Conservation (phyloP, 345 rosid genomes). For the Kandelia obovata region DNA sequence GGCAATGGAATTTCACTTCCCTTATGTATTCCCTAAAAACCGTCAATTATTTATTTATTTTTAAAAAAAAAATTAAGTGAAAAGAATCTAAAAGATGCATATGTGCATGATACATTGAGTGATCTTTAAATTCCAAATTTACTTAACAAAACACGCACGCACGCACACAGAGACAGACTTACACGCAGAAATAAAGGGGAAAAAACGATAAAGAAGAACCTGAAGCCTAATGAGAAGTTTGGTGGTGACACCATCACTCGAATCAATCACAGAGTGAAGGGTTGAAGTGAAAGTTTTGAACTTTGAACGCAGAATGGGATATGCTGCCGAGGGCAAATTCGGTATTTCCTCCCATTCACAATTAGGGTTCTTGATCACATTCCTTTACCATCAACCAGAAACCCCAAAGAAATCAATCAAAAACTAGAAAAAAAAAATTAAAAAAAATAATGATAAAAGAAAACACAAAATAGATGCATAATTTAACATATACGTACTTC, state of each 20-base stretch:
- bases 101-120: too few relatives aligned
- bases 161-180: too few relatives aligned
- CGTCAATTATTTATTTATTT: background rate
- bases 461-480: background rate
- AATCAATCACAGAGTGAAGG: constrained; percentile 62
- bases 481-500: constrained; percentile 43
- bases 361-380: constrained; percentile 67
- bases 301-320: constrained; percentile 62
- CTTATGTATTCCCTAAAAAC: background rate
- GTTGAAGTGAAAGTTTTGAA: constrained; percentile 77
- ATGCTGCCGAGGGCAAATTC: constrained; percentile 64
- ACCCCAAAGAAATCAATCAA: background rate
- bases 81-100: background rate
- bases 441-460: too few relatives aligned
- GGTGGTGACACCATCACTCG: constrained; percentile 77
- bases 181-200: background rate
- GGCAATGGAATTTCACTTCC: background rate
- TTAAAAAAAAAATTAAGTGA: too few relatives aligned
- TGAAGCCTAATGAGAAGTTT: constrained; percentile 78
- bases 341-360: constrained; percentile 76
- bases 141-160: too few relatives aligned
- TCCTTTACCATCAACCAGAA: constrained; percentile 25
- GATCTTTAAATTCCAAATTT: too few relatives aligned
- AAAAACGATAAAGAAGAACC: constrained; percentile 32
- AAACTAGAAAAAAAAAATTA: background rate